Conservation (phyloP, 768 basidiomycete species). For the Suillus subaureus region DNA sequence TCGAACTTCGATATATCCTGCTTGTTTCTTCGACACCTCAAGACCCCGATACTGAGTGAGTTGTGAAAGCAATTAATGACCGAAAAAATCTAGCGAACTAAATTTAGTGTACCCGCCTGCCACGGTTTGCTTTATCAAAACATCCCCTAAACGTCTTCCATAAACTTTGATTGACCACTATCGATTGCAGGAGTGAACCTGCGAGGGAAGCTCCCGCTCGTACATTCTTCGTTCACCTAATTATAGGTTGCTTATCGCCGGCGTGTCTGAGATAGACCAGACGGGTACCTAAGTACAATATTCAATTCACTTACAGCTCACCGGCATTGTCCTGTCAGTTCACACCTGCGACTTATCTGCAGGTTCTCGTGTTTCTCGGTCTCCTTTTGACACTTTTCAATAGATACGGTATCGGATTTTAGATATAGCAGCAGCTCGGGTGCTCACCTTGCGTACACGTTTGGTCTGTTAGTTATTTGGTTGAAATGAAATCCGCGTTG, state of each 20-base stretch:
- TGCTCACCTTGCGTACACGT: neutral
- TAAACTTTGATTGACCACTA: neutral
- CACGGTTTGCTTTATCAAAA: neutral
- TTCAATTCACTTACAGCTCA: neutral
- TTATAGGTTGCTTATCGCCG: constrained; percentile 6
- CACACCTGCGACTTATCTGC: neutral
- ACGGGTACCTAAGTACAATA: neutral
- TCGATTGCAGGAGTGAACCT: neutral
- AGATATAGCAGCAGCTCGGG: neutral
- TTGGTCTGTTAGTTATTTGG: neutral
- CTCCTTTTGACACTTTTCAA: neutral
- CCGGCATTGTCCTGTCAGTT: neutral
- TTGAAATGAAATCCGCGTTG: neutral
- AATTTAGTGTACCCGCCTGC: neutral
- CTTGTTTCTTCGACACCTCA: neutral
- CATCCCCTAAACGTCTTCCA: neutral
- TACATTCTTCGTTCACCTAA: neutral
- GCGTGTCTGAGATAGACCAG: neutral
- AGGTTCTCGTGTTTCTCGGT: neutral
- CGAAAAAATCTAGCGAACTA: neutral
- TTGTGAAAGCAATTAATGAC: neutral
- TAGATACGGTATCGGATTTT: neutral
- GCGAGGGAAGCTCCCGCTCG: neutral
- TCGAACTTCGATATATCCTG: neutral
- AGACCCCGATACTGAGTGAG: neutral